Conservation (phyloP, 2,329 filamentous ascomycete species). For the Nectriaceae sp. region DNA sequence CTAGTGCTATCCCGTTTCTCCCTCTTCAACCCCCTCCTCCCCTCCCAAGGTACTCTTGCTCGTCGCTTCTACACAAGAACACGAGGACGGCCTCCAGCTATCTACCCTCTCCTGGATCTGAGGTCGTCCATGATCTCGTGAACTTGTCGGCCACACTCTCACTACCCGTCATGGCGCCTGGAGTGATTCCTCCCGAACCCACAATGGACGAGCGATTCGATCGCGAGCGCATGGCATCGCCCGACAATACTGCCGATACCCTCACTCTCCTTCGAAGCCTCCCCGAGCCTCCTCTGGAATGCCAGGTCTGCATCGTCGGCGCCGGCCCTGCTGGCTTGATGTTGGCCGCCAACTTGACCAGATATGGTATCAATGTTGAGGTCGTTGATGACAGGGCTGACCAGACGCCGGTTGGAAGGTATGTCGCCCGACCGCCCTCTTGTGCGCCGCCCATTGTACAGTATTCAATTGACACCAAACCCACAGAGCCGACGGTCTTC, state of each 20-base stretch:
- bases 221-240: constrained; percentile 29
- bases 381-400: constrained; percentile 70
- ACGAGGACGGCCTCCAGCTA: constrained; percentile 29
- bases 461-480: constrained; percentile 16
- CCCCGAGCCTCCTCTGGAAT: constrained; percentile 47
- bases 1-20: constrained; percentile 4
- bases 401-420: constrained; percentile 65
- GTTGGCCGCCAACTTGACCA: constrained; percentile 57
- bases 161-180: constrained; percentile 31
- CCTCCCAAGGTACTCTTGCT: not conserved
- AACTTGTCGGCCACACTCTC: constrained; percentile 9
- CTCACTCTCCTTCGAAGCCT: constrained; percentile 51
- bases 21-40: constrained; percentile 1
- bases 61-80: constrained; percentile 11
- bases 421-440: constrained; percentile 17
- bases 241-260: constrained; percentile 43
- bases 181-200: constrained; percentile 35
- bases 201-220: constrained; percentile 26
- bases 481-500: constrained; percentile 67
- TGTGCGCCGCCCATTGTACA: constrained; percentile 9
- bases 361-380: constrained; percentile 65
- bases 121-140: constrained; percentile 32
- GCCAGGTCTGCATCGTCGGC: constrained; percentile 55
- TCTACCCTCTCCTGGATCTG: constrained; percentile 19
- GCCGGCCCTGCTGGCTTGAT: constrained; percentile 59